These are phyloP conservation scores for Carex cristatella DNA, from an alignment of 176 grass and related monocot species.

Conservation along the genomic window DNA sequence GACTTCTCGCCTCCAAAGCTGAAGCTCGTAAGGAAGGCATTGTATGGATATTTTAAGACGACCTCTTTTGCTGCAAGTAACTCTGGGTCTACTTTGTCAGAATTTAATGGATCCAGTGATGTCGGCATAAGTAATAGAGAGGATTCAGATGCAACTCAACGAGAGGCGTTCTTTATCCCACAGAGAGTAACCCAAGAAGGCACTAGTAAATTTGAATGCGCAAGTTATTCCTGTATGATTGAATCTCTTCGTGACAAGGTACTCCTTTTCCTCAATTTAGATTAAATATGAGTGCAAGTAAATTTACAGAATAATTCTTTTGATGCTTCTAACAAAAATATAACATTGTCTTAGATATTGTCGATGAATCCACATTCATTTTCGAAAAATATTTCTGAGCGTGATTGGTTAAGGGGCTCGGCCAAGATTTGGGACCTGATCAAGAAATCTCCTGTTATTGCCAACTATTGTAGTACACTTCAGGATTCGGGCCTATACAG, in stretches of 20 bases:
- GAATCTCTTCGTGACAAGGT: slow-evolving; percentile 75
- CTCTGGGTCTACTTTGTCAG: slow-evolving; percentile 12
- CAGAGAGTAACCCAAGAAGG: slow-evolving; percentile 33
- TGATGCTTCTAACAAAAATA: neutral
- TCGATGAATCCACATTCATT: slow-evolving; percentile 53
- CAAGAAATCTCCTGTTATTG: slow-evolving; percentile 63
- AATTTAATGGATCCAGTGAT: slow-evolving; percentile 23
- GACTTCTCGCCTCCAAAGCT: slow-evolving; percentile 53
- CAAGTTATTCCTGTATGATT: slow-evolving; percentile 55
- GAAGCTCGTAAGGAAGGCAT: slow-evolving; percentile 38
- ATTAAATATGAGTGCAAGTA: neutral
- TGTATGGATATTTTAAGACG: slow-evolving; percentile 46
- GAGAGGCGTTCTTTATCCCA: slow-evolving; percentile 63
- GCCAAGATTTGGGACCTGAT: slow-evolving; percentile 88
- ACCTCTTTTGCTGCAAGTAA: slow-evolving; percentile 52
- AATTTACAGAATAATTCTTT: neutral
- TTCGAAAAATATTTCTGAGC: slow-evolving; percentile 65
- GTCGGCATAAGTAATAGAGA: slow-evolving; percentile 26
- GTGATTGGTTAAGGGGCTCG: slow-evolving; percentile 84
- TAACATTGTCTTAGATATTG: slow-evolving; percentile 41
- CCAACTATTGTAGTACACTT: slow-evolving; percentile 72
- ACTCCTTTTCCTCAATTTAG: slow-evolving; percentile 23
- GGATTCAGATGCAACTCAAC: slow-evolving; percentile 23
- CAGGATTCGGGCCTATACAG: slow-evolving; percentile 69
- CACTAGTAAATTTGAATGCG: slow-evolving; percentile 37